These are phyloP conservation scores for Polyplosphaeria fusca DNA, from an alignment of 495 filamentous ascomycete genomes.

Conservation along the genomic window DNA sequence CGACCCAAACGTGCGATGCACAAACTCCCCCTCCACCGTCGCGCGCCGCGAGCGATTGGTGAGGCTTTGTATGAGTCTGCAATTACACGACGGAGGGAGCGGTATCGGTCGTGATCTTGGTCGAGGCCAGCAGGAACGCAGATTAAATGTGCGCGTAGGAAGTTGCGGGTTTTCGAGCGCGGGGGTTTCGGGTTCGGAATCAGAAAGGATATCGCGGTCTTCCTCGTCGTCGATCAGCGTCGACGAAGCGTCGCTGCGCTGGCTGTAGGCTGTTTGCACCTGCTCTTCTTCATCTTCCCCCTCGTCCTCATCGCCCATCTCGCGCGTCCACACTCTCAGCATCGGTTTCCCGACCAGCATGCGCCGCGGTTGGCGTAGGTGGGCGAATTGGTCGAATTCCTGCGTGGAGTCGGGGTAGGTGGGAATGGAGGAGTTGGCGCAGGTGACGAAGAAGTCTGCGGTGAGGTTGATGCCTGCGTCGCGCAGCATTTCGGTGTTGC, in stretches of 20 bases:
- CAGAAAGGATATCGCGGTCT: neutral
- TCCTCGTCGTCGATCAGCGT: conserved; percentile 19
- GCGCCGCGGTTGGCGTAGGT: neutral
- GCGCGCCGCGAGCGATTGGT: neutral
- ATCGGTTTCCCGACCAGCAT: neutral
- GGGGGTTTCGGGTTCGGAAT: neutral
- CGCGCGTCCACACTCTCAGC: neutral
- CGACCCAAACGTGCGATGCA: neutral
- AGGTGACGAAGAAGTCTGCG: conserved; percentile 10
- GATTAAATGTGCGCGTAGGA: neutral
- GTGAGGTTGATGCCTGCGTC: conserved; percentile 2
- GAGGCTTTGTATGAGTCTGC: neutral
- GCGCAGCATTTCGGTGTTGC: neutral
- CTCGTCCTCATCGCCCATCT: conserved; percentile 9
- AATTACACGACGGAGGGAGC: neutral
- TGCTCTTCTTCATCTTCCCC: neutral
- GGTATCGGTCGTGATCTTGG: neutral
- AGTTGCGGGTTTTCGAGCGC: neutral
- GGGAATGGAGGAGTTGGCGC: neutral
- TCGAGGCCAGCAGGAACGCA: neutral
- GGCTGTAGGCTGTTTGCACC: neutral
- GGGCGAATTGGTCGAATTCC: conserved; percentile 12
- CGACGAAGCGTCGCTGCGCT: neutral
- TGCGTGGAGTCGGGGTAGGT: neutral
- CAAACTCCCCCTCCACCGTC: neutral